Conservation (phyloP, 2,329 filamentous ascomycete species). For the Lachnellula arida region DNA sequence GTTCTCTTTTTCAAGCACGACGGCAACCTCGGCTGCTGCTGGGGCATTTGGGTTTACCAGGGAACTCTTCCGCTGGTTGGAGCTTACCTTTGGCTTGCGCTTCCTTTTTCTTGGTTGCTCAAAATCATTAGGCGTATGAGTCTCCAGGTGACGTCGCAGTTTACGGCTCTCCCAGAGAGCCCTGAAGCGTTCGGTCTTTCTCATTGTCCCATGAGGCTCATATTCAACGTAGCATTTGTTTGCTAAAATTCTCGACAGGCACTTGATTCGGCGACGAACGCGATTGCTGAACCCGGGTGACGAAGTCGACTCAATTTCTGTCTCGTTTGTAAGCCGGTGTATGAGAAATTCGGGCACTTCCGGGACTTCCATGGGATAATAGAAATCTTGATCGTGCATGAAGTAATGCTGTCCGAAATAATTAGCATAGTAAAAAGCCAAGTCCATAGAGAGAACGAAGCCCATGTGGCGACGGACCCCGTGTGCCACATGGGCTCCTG, state of each 20-base stretch:
- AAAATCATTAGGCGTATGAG: neutral
- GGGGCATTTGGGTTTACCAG: neutral
- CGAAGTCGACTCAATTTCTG: neutral
- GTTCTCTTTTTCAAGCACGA: neutral
- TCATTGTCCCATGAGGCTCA: neutral
- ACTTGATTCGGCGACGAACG: neutral
- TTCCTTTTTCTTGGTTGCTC: neutral
- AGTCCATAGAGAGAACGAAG: too few species aligned
- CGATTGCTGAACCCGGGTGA: neutral
- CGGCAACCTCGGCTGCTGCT: neutral
- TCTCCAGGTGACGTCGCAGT: neutral
- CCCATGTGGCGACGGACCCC: too few species aligned
- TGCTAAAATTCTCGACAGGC: neutral
- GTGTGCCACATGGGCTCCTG: too few species aligned
- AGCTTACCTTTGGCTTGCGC: neutral
- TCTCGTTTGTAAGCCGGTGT: neutral
- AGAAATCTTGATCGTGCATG: slow-evolving; percentile 1
- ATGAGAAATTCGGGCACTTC: neutral
- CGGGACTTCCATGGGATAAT: neutral
- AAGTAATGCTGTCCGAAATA: neutral
- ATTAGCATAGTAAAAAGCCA: too few species aligned
- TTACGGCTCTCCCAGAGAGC: neutral
- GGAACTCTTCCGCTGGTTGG: neutral
- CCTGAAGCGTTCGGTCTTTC: neutral
- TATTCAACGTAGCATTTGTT: neutral